phyloP scores from a whole-genome alignment of 2,329 filamentous ascomycete species.

The Colletotrichum chrysophilum region DNA sequence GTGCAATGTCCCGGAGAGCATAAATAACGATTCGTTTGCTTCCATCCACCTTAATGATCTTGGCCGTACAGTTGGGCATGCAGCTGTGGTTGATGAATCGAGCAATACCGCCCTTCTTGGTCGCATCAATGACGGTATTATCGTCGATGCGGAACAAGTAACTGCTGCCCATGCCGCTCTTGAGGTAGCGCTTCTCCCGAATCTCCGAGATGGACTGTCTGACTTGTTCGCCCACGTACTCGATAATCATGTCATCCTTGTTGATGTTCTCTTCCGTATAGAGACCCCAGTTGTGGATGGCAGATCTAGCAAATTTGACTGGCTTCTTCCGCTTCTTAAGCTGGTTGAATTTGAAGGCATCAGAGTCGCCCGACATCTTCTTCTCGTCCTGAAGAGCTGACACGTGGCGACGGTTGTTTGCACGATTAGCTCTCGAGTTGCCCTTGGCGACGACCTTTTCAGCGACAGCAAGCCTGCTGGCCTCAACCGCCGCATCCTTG shows the following conservation, averaged over 20 bases:
- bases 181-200: constrained; percentile 88
- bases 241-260: constrained; percentile 99
- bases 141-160: constrained; percentile 99
- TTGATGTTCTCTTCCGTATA: constrained; percentile 98
- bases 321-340: constrained; percentile 99
- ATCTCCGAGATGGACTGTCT: constrained; percentile 97
- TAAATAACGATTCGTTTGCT: constrained; percentile 99
- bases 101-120: constrained; percentile 97
- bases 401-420: constrained; percentile 92
- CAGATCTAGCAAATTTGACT: constrained; percentile 95
- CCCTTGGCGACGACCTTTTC: constrained; percentile 86
- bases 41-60: constrained; percentile 98
- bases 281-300: constrained; percentile 98
- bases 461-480: constrained; percentile 71
- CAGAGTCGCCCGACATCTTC: constrained; percentile 83
- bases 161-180: constrained; percentile 95
- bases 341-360: constrained; percentile 97
- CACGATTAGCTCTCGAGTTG: constrained; percentile 90
- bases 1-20: constrained; percentile 89
- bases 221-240: constrained; percentile 98
- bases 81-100: constrained; percentile 99
- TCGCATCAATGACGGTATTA: constrained; percentile 96
- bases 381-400: constrained; percentile 97
- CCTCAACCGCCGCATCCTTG: constrained; percentile 73
- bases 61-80: constrained; percentile 97